Percentiles rank a stretch among this genome's conserved stretches.
phyloP scores from a whole-genome alignment of 352 stramenopile species.

The Pythium myriotylum region DNA sequence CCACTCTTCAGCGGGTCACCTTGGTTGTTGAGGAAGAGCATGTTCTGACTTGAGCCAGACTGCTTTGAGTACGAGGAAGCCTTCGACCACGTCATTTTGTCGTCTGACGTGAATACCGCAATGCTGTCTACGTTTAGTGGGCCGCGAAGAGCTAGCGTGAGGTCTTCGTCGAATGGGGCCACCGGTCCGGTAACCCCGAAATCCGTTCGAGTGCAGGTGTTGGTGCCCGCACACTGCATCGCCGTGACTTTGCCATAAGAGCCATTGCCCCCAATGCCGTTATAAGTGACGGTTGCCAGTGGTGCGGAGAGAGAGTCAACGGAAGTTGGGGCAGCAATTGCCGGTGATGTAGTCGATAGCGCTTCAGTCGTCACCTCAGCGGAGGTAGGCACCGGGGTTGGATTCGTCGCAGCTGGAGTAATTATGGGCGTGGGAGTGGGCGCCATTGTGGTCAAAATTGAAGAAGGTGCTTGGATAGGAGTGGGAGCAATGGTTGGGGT shows the following conservation, averaged over 20 bases:
- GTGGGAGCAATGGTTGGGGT: not conserved
- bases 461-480: not conserved
- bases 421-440: not conserved
- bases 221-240: constrained; percentile 29
- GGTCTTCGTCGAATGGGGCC: constrained; percentile 48
- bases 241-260: constrained; percentile 38
- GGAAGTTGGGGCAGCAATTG: not conserved
- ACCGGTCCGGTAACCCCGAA: constrained; percentile 35
- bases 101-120: constrained; percentile 36
- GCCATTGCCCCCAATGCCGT: constrained; percentile 31
- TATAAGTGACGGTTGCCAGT: constrained; percentile 32
- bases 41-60: constrained; percentile 31
- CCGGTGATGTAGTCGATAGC: not conserved
- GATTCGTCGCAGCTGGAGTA: not conserved
- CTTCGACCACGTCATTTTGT: constrained; percentile 22
- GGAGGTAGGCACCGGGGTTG: not conserved
- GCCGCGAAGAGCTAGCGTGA: constrained; percentile 44
- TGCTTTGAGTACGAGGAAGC: constrained; percentile 39
- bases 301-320: constrained; percentile 18
- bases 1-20: constrained; percentile 36
- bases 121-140: constrained; percentile 48
- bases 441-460: not conserved
- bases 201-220: constrained; percentile 28
- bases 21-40: constrained; percentile 62
- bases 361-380: not conserved